Conservation (phyloP, 2,329 filamentous ascomycete genomes). For the Diplodia scrobiculata region DNA sequence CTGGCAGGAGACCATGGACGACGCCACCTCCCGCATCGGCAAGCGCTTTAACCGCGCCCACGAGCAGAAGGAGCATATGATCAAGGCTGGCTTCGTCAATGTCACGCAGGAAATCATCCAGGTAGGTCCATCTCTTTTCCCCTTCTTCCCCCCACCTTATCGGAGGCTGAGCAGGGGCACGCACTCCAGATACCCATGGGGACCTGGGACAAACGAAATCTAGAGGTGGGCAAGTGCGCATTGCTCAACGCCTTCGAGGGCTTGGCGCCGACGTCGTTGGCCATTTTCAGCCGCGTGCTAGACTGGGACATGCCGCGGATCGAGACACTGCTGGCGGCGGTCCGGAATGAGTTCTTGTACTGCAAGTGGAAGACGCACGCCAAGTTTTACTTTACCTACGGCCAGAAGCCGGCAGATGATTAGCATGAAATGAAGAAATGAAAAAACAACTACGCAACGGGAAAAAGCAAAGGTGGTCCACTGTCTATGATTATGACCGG, state of each 20-base stretch:
- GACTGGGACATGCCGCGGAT: conserved; percentile 43
- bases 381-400: conserved; percentile 42
- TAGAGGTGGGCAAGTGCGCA: conserved; percentile 15
- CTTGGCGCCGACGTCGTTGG: conserved; percentile 43
- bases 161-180: not conserved
- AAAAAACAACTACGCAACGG: not conserved
- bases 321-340: conserved; percentile 41
- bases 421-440: not conserved
- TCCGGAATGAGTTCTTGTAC: conserved; percentile 39
- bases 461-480: not conserved
- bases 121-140: conserved; percentile 30
- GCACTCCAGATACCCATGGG: conserved; percentile 10
- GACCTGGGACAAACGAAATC: conserved; percentile 9
- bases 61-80: conserved; percentile 32
- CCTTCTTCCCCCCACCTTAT: not conserved
- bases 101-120: conserved; percentile 42
- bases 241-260: conserved; percentile 31
- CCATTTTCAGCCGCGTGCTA: conserved; percentile 42
- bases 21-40: conserved; percentile 26
- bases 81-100: conserved; percentile 40
- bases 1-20: conserved; percentile 4
- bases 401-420: conserved; percentile 36
- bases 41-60: conserved; percentile 30
- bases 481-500: not conserved
- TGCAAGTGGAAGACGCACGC: conserved; percentile 40